Evolutionary conservation across 1,284 basidiomycete species (phyloP).

Genomic region (Ustilago sp.): DNA sequence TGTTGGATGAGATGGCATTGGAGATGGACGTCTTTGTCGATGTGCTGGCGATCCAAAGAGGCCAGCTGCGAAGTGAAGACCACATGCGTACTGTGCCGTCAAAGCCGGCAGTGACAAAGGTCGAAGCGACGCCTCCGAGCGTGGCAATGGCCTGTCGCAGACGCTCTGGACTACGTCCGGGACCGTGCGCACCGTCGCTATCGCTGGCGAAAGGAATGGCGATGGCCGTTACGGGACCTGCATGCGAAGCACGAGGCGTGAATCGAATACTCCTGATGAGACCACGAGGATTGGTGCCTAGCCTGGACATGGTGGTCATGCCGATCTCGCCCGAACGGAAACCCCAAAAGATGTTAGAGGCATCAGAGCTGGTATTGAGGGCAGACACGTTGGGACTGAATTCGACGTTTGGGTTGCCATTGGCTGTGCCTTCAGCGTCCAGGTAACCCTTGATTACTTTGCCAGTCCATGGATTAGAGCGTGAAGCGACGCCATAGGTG

Average conservation of each 20-base stretch:
- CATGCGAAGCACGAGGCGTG: slow-evolving; percentile 50
- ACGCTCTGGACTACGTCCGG: slow-evolving; percentile 55
- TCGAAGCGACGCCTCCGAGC: slow-evolving; percentile 57
- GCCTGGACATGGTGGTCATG: slow-evolving; percentile 72
- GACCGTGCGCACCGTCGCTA: slow-evolving; percentile 59
- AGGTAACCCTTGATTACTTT: slow-evolving; percentile 78
- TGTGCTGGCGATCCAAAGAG: slow-evolving; percentile 54
- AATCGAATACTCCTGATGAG: slow-evolving; percentile 53
- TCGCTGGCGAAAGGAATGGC: slow-evolving; percentile 58
- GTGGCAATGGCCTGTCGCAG: slow-evolving; percentile 55
- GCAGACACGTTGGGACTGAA: slow-evolving; percentile 77
- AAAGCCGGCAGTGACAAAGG: slow-evolving; percentile 62
- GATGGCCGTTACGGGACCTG: slow-evolving; percentile 53
- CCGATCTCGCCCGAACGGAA: slow-evolving; percentile 79
- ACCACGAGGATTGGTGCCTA: slow-evolving; percentile 63
- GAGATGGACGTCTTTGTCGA: slow-evolving; percentile 22
- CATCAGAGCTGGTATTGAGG: slow-evolving; percentile 75
- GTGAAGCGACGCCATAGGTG: slow-evolving; percentile 79
- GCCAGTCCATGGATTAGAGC: slow-evolving; percentile 79
- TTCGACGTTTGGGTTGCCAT: slow-evolving; percentile 81
- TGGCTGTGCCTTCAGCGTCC: slow-evolving; percentile 75
- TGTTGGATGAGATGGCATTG: slow-evolving; percentile 25
- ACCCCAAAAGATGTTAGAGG: slow-evolving; percentile 81
- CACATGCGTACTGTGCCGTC: slow-evolving; percentile 66
- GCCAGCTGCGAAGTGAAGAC: slow-evolving; percentile 51